Evolutionary conservation across 2,329 filamentous ascomycete genomes (phyloP).

Genomic region (Orbilia quercus): DNA sequence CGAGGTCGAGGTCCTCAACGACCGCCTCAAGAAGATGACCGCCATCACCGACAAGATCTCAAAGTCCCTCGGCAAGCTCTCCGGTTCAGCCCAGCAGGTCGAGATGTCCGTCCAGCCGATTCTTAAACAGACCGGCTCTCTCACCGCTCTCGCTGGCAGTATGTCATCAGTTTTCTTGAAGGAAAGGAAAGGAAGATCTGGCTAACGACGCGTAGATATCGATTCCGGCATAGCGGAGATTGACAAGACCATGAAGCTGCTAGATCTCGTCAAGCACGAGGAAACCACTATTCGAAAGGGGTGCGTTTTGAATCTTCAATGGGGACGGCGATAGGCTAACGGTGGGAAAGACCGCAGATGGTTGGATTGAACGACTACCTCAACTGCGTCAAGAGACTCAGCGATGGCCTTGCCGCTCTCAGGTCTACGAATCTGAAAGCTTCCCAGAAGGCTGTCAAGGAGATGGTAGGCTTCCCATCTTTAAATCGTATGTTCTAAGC

Average conservation of each 20-base stretch:
- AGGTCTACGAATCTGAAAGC: constrained; percentile 89
- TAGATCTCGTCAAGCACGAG: constrained; percentile 90
- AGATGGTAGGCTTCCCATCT: too few relatives aligned
- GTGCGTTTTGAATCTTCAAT: constrained; percentile 62
- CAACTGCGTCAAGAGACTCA: constrained; percentile 86
- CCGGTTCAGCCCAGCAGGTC: constrained; percentile 88
- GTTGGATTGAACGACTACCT: constrained; percentile 86
- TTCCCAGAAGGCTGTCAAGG: constrained; percentile 78
- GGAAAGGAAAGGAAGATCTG: too few relatives aligned
- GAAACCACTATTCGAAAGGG: constrained; percentile 89
- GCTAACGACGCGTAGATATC: constrained; percentile 71
- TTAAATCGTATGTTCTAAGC: too few relatives aligned
- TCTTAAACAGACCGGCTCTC: constrained; percentile 87
- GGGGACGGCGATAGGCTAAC: constrained; percentile 47
- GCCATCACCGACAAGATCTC: constrained; percentile 96
- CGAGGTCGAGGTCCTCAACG: constrained; percentile 77
- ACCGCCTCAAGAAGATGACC: constrained; percentile 87
- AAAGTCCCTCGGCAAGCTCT: constrained; percentile 82
- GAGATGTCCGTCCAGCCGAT: constrained; percentile 92
- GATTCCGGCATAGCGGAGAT: constrained; percentile 87
- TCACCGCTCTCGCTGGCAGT: constrained; percentile 89
- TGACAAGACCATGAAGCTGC: constrained; percentile 86
- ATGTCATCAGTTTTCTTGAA: constrained; percentile 59
- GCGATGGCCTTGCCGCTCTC: constrained; percentile 84
- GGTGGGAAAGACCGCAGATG: constrained; percentile 73